Conservation (phyloP, 2,329 filamentous ascomycete species). For the Clonostachys rhizophaga region DNA sequence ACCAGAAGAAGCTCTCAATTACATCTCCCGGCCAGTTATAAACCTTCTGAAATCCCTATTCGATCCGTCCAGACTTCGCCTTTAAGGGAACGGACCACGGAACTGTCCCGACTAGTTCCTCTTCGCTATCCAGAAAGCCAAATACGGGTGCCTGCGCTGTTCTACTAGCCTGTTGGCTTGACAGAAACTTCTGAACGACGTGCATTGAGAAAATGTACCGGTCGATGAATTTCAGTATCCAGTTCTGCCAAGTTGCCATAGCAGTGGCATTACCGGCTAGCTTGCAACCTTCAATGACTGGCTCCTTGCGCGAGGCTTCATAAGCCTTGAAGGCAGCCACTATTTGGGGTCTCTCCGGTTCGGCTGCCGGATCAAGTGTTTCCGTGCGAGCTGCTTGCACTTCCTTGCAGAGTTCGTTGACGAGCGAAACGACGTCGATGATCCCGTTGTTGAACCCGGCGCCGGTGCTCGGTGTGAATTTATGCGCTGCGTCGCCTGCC, state of each 20-base stretch:
- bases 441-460: constrained; percentile 21
- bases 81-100: constrained; percentile 10
- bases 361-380: background rate
- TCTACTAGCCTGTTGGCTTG: constrained; percentile 2
- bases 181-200: constrained; percentile 5
- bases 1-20: no score
- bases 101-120: constrained; percentile 4
- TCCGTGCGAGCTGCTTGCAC: constrained; percentile 1
- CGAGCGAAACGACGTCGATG: constrained; percentile 14
- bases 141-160: constrained; percentile 8
- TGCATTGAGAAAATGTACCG: constrained; percentile 11
- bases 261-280: background rate
- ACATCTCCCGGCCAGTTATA: no score
- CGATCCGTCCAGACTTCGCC: no score
- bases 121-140: constrained; percentile 14
- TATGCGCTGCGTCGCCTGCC: constrained; percentile 22
- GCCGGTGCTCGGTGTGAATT: constrained; percentile 20
- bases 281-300: constrained; percentile 1
- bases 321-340: constrained; percentile 2
- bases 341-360: constrained; percentile 1
- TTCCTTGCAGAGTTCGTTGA: constrained; percentile 13
- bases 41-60: no score
- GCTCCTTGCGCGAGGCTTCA: constrained; percentile 1
- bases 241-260: constrained; percentile 1
- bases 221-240: constrained; percentile 3